Evolutionary conservation across 371 early-diverging fungal species (phyloP), one percentile per base, ranked within the genome.

Genomic region (Mucor indicus): DNA sequence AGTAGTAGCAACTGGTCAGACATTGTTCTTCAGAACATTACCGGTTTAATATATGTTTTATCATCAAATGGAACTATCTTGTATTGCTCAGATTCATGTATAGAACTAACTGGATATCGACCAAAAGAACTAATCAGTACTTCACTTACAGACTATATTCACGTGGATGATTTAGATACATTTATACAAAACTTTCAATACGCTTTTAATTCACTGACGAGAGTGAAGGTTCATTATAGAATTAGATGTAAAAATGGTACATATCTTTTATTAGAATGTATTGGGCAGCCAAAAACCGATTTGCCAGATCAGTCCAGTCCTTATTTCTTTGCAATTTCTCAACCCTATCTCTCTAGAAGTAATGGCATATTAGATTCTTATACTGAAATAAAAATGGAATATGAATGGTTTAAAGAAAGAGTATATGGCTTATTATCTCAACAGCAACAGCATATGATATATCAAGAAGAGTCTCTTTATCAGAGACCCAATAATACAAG

Each of bases 21-120:
- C 25, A 60, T 72, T 13, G 62, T 81, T 21, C 43, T 84, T 22
- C 60, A 62, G 33, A 81, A 80, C 44, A 37, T 84, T 2, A 69
- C 68, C 48, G 84, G 81, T 40, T 61, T 80, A 22, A 38, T 80
- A 12, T 73, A 79, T 52, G 80, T 80, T 3, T 41, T 81, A 11
- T 66, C 72, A 4, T 74, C 78, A 0, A 24, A 57, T 0, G 77
- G 73, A 3, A 59, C 48, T 25, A 60, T 84, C 13, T 16, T 78
- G 10, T 81, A 67, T 48, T 72, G 75, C 36, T 77, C 79, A n/a
- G 73, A 79, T 1, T 75, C 79, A 3, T 77, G 68, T 21, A 41
- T 58, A 9, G 58, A 71, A 30, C 43, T 68, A n/a, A 62, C 77
- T 10, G 80, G 79, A 2, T 75, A 75, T 47, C 50, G 61, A 1